These are phyloP conservation scores for Psidium friedrichsthalianum DNA, from an alignment of 345 rosid species.

Conservation along the genomic window DNA sequence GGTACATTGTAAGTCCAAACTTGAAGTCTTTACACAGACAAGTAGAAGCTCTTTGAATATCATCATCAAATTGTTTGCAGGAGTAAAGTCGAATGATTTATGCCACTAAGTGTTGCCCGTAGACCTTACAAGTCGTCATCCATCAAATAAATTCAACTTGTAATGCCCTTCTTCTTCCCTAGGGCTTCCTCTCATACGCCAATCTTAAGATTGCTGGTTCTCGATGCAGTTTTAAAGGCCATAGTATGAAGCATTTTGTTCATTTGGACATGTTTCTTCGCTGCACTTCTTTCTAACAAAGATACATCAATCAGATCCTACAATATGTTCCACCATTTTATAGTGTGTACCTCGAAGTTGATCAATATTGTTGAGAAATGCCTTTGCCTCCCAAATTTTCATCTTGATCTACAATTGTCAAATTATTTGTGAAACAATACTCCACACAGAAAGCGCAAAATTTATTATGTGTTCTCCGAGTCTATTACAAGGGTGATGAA, in stretches of 20 bases:
- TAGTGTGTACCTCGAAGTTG: too few species aligned
- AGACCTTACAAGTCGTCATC: not conserved
- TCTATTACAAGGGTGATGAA: too few species aligned
- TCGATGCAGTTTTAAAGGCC: not conserved
- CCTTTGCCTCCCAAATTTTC: constrained; percentile 15
- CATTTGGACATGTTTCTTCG: not conserved
- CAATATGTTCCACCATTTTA: not conserved
- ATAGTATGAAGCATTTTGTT: too few species aligned
- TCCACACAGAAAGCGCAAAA: too few species aligned
- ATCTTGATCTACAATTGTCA: not conserved
- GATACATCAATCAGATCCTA: not conserved
- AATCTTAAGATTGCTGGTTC: not conserved
- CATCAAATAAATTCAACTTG: constrained; percentile 11
- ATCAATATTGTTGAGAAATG: not conserved
- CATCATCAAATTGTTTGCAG: not conserved
- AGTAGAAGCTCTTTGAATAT: too few species aligned
- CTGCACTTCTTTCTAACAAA: not conserved
- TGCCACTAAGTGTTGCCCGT: constrained; percentile 4
- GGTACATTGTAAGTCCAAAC: not conserved
- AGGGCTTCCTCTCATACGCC: not conserved
- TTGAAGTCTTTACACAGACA: not conserved
- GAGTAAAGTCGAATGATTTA: not conserved
- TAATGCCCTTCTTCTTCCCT: not conserved
- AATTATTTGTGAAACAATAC: too few species aligned
- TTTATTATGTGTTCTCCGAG: too few species aligned